A percentile compares a stretch with the other conserved stretches of the same genome.
phyloP scores from a whole-genome alignment of 345 rosid species.

The Cardamine occulta region DNA sequence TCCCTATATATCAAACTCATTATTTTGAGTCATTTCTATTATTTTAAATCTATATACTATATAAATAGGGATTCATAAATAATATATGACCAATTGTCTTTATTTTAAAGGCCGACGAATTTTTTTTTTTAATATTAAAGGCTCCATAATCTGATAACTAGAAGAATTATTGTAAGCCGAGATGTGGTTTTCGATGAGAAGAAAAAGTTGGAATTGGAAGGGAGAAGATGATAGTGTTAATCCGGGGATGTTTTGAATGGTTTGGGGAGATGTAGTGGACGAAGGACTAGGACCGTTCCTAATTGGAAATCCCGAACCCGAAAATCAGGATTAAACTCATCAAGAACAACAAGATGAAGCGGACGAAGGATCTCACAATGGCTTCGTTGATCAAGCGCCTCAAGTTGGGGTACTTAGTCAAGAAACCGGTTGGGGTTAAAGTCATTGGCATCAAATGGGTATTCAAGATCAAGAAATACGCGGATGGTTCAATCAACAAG shows the following conservation, averaged over 20 bases:
- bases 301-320: no score
- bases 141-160: background rate
- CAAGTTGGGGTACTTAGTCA: background rate
- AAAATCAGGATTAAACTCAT: no score
- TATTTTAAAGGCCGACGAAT: no score
- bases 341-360: no score
- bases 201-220: background rate
- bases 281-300: background rate
- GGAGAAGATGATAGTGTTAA: background rate
- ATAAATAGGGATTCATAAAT: no score
- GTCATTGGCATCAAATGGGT: background rate
- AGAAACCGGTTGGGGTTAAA: rapidly evolving
- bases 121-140: no score
- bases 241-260: background rate
- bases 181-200: background rate
- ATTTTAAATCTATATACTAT: no score
- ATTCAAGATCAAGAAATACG: background rate
- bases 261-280: background rate
- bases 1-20: no score
- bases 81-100: no score
- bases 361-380: no score
- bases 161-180: background rate
- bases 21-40: no score
- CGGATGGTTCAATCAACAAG: background rate
- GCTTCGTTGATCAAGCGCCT: no score